Conservation (phyloP, 2,329 filamentous ascomycete genomes). For the Ophiostoma sp. region DNA sequence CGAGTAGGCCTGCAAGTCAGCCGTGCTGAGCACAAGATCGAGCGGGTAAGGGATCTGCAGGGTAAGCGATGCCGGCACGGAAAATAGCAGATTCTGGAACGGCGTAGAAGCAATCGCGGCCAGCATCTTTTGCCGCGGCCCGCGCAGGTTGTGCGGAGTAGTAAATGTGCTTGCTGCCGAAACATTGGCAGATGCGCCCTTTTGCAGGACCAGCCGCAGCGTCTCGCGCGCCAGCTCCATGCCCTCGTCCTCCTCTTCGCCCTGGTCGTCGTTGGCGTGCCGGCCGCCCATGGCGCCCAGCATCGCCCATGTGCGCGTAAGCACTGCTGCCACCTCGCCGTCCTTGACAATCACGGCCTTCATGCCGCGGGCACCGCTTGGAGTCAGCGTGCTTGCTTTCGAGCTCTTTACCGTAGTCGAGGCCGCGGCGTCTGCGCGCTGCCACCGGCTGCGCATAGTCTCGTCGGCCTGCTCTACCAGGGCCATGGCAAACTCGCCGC, state of each 20-base stretch:
- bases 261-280: conserved; percentile 59
- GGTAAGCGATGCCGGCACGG: conserved; percentile 64
- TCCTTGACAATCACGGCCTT: conserved; percentile 71
- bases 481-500: conserved; percentile 86
- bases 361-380: conserved; percentile 45
- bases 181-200: conserved; percentile 37
- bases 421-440: conserved; percentile 44
- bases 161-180: neutral
- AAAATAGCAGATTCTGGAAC: conserved; percentile 79
- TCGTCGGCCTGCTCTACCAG: conserved; percentile 81
- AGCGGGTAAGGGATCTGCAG: conserved; percentile 72
- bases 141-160: conserved; percentile 6
- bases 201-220: conserved; percentile 61
- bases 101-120: conserved; percentile 44
- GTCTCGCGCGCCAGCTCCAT: conserved; percentile 78
- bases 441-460: conserved; percentile 68
- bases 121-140: conserved; percentile 7
- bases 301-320: conserved; percentile 72
- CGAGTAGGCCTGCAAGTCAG: conserved; percentile 75
- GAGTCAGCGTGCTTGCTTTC: conserved; percentile 15
- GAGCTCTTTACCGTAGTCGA: neutral
- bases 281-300: conserved; percentile 68
- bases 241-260: conserved; percentile 73
- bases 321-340: conserved; percentile 71
- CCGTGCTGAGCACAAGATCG: conserved; percentile 75